Evolutionary conservation across 352 stramenopile species (phyloP), one percentile per base, ranked within the genome.

Genomic region (Blastocystis sp.): DNA sequence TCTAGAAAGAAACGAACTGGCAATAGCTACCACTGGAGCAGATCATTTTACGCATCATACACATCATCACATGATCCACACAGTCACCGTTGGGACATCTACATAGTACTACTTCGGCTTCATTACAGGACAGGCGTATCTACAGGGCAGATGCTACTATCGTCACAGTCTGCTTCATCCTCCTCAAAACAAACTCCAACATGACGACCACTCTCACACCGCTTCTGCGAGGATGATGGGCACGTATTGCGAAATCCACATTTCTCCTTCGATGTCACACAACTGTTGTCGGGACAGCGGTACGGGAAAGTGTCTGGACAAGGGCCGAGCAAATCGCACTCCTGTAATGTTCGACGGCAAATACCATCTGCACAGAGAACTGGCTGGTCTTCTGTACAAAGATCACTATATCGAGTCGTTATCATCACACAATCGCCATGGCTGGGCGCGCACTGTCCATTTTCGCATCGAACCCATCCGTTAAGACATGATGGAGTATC

Each of bases 61-160:
- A 85, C 2, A 66, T 30, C 8, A 18, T 66, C 39, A 85, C n/a
- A n/a, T 69, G 56, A 9, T 26, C 47, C n/a, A 68, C 73, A 26
- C 73, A 85, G 13, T 69, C 20, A n/a, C 73, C 73, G 53, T 85
- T 65, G 39, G 73, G 73, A 68, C 73, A 85, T 69, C 73, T 85
- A 69, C 16, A 11, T 0, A n/a, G 37, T 1, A 66, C 3, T 66
- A 0, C 6, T 2, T 2, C 6, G 11, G 5, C 41, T 43, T 11
- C 9, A 6, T 66, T 68, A 85, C 73, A 85, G 41, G 6, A 85
- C 30, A 24, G 73, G 73, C 30, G 30, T 66, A 26, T 41, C 26
- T 20, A 34, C 34, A 9, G 73, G 50, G 53, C 73, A 85, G 18
- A 66, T 68, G 39, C n/a, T 45, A 7, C 68, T 34, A n/a, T 85